phyloP scores from a whole-genome alignment of 1,139 yeast species.

The Lodderomyces parapsilosis region DNA sequence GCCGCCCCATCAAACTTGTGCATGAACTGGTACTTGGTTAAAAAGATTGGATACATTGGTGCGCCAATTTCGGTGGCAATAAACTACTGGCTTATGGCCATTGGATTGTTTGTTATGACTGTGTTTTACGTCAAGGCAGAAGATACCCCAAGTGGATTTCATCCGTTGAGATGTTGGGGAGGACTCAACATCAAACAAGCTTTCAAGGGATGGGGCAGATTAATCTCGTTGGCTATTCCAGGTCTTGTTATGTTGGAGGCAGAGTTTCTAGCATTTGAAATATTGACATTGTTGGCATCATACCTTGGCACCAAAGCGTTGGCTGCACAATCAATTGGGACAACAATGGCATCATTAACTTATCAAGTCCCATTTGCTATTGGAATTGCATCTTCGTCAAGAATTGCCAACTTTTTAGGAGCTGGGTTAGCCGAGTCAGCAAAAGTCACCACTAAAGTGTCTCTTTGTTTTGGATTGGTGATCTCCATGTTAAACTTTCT shows the following conservation, averaged over 20 bases:
- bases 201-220: constrained; percentile 46
- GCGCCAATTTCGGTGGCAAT: constrained; percentile 61
- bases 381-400: constrained; percentile 58
- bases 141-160: constrained; percentile 39
- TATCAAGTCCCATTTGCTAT: constrained; percentile 59
- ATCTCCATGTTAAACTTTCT: constrained; percentile 43
- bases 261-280: constrained; percentile 58
- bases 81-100: constrained; percentile 56
- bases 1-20: constrained; percentile 63
- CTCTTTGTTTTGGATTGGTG: constrained; percentile 42
- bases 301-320: constrained; percentile 53
- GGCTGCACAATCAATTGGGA: constrained; percentile 59
- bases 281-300: constrained; percentile 54
- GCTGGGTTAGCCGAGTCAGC: constrained; percentile 52
- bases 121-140: constrained; percentile 35
- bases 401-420: constrained; percentile 59
- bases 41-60: constrained; percentile 45
- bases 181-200: constrained; percentile 28
- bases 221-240: constrained; percentile 52
- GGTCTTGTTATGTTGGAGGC: constrained; percentile 60
- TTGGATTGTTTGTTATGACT: constrained; percentile 44
- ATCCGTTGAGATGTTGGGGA: constrained; percentile 47
- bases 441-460: constrained; percentile 43
- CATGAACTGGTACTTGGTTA: constrained; percentile 44
- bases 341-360: constrained; percentile 54